Conservation (phyloP, 768 basidiomycete genomes). For the Suillus alpinus region DNA sequence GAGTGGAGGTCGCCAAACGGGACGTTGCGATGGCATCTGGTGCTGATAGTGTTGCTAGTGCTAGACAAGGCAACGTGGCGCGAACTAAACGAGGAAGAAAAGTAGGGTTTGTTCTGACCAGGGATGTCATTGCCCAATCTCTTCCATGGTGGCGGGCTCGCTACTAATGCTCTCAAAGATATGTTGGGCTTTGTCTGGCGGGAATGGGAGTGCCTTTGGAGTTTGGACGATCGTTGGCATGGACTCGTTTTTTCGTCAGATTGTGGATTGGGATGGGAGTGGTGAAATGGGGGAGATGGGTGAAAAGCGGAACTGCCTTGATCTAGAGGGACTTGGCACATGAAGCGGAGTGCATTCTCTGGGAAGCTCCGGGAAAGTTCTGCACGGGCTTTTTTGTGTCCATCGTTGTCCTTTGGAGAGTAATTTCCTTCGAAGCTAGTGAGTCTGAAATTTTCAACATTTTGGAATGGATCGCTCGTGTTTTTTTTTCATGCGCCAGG, state of each 20-base stretch:
- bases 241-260: neutral
- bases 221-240: conserved; percentile 14
- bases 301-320: neutral
- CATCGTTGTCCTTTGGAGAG: too few species aligned
- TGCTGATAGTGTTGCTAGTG: conserved; percentile 10
- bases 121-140: conserved; percentile 24
- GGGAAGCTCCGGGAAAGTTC: too few species aligned
- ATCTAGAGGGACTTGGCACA: neutral
- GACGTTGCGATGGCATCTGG: conserved; percentile 25
- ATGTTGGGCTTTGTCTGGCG: conserved; percentile 26
- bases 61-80: conserved; percentile 13
- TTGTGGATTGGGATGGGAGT: neutral
- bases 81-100: conserved; percentile 20
- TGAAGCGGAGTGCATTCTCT: too few species aligned
- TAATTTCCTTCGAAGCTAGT: too few species aligned
- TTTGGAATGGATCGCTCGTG: too few species aligned
- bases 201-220: conserved; percentile 27
- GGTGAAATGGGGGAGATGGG: neutral
- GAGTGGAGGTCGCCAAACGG: conserved; percentile 28
- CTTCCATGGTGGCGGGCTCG: neutral
- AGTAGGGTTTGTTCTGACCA: conserved; percentile 29
- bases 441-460: too few species aligned
- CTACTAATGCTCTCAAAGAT: conserved; percentile 10
- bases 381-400: too few species aligned
- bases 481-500: too few species aligned